phyloP scores from a whole-genome alignment of 2,329 filamentous ascomycete genomes.

The Aspergillus neoniger region DNA sequence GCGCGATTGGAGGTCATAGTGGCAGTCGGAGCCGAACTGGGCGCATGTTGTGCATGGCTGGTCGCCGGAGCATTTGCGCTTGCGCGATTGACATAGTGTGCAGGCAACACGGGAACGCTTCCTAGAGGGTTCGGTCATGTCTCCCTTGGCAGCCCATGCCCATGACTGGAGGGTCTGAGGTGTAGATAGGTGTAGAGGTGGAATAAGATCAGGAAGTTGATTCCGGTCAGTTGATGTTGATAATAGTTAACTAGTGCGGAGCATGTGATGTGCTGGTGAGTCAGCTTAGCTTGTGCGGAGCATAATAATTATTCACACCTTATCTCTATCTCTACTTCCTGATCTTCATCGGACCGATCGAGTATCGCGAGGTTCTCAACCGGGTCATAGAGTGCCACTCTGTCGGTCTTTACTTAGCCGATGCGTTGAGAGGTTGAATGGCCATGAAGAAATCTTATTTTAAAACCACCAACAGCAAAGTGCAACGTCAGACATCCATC shows the following conservation, averaged over 20 bases:
- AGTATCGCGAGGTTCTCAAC: too few species aligned
- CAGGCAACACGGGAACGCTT: slow-evolving; percentile 52
- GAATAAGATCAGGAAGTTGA: background rate
- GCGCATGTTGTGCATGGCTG: slow-evolving; percentile 57
- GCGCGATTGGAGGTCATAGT: slow-evolving; percentile 43
- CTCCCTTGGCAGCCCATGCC: background rate
- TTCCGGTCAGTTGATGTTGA: background rate
- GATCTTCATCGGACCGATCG: too few species aligned
- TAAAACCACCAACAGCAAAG: too few species aligned
- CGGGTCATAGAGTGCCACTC: too few species aligned
- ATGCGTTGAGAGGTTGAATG: too few species aligned
- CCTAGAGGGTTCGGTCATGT: slow-evolving; percentile 33
- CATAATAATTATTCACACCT: too few species aligned
- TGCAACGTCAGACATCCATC: too few species aligned
- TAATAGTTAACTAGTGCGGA: background rate
- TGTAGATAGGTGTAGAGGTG: background rate
- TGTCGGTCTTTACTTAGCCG: accelerated
- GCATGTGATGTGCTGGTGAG: background rate
- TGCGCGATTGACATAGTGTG: slow-evolving; percentile 56
- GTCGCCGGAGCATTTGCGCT: slow-evolving; percentile 58
- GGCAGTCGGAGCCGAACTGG: slow-evolving; percentile 57
- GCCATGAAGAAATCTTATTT: too few species aligned
- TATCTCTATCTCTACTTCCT: too few species aligned
- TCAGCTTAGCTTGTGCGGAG: background rate
- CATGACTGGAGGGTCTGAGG: background rate